Base-by-base conservation (phyloP, 768 basidiomycete genomes). In the Tylopilus felleus region DNA sequence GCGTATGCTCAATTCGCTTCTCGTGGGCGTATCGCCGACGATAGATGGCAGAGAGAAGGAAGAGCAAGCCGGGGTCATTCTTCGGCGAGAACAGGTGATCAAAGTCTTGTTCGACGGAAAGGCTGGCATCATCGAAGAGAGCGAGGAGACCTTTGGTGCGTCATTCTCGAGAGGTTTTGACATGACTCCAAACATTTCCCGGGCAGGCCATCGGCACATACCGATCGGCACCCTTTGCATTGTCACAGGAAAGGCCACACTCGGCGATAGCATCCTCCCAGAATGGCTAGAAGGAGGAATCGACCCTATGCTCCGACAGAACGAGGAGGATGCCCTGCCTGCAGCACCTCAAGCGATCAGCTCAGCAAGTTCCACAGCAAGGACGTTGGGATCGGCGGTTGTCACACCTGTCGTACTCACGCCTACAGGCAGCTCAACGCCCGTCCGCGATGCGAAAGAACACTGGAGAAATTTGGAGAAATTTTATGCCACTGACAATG, bases 231-330 rank as follows among this genome's bases (percentile, higher is more conserved):
- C 90, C 2, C 71, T 91, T 55, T 80, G 79, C 10, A 71, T 83
- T 17, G 75, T 91, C 36, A 81, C 79, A 3, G 81, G 82, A 2
- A 82, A 77, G 64, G 71, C 74, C 12, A 57, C 83, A 66, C 74
- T 71, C 5, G 72, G 52, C 9, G 66, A 70, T 27, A 74, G 68
- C 29, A 47, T 75, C 52, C 70, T 96, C 0, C 90, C 92, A 0
- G 91, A 92, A 61, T 97, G 95, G 95, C 77, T 89, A 6, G 92
- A 95, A 68, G 77, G 82, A 51, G 93, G 93, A 0, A 90, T 90
- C 5, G 90, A 93, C 59, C 73, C 89, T 1, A 76, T 80, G 0
- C 71, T 98, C 52, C 80, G 95, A 53, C 87, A 93, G 56, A 75
- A 73, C 19, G 80, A 79, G 43, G 84, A 86, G 10, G 86, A 87